Conservation (phyloP, 257 asterid genomes). For the Striga asiatica region DNA sequence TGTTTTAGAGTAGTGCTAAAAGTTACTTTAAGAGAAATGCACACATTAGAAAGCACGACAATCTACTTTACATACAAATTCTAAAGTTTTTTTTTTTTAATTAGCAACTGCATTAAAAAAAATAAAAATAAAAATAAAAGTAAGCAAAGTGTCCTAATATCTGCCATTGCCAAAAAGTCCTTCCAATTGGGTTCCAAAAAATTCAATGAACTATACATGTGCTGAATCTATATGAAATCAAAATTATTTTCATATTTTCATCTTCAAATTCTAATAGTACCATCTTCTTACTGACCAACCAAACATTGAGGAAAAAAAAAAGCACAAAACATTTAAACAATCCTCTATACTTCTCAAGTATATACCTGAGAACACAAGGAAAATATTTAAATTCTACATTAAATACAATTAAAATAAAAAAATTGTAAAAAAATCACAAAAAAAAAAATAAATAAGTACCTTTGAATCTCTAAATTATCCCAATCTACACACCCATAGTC, state of each 20-base stretch:
- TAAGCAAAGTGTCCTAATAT: background rate
- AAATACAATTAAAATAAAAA: too few species aligned
- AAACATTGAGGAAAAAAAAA: background rate
- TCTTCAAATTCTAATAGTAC: background rate
- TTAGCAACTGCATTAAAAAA: too few species aligned
- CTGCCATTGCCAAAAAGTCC: background rate
- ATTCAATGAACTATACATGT: background rate
- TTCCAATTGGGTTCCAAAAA: background rate
- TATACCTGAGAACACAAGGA: background rate
- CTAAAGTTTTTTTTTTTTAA: background rate
- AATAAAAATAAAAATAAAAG: too few species aligned
- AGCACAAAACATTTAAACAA: slow-evolving; percentile 5
- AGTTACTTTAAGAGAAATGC: too few species aligned
- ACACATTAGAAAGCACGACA: too few species aligned
- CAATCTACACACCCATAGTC: too few species aligned
- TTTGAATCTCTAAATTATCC: too few species aligned
- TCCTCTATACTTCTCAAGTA: background rate
- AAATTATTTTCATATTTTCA: background rate
- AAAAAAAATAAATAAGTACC: too few species aligned
- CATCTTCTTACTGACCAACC: background rate
- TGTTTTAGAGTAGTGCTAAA: background rate
- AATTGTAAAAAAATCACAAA: too few species aligned
- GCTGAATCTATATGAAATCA: background rate
- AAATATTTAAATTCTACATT: too few species aligned
- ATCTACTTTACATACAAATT: background rate